These are phyloP conservation scores for Heterobasidion occidentale DNA, from an alignment of 1,284 basidiomycete genomes.

Conservation along the genomic window DNA sequence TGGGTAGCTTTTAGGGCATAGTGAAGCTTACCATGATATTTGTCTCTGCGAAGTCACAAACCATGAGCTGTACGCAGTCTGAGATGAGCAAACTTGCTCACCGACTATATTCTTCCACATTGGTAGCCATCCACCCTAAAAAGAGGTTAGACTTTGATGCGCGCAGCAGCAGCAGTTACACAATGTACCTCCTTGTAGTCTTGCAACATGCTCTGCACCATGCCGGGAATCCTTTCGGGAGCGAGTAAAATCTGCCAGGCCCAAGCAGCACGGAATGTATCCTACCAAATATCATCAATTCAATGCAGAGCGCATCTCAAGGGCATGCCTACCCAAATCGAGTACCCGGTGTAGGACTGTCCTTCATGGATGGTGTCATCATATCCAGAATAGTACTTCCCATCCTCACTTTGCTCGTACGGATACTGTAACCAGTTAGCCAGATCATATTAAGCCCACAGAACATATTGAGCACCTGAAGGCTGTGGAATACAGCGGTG, in stretches of 20 bases:
- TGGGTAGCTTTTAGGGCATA: background rate
- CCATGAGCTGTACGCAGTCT: background rate
- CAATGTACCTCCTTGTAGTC: constrained; percentile 56
- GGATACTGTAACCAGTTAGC: constrained; percentile 50
- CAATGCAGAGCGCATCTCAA: background rate
- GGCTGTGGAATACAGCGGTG: constrained; percentile 60
- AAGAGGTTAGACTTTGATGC: background rate
- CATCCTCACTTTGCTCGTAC: constrained; percentile 67
- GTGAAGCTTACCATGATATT: constrained; percentile 54
- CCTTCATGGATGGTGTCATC: constrained; percentile 58
- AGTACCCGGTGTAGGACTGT: constrained; percentile 73
- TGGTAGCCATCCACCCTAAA: constrained; percentile 74
- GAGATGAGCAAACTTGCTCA: constrained; percentile 14
- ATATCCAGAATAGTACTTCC: constrained; percentile 72
- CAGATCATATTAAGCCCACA: background rate
- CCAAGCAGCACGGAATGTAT: constrained; percentile 76
- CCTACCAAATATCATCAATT: constrained; percentile 28
- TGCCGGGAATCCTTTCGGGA: constrained; percentile 66
- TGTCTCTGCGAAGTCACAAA: constrained; percentile 36
- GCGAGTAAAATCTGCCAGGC: constrained; percentile 73
- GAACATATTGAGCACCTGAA: constrained; percentile 38
- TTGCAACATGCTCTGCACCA: constrained; percentile 76
- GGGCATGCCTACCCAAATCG: constrained; percentile 57
- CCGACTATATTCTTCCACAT: constrained; percentile 90
- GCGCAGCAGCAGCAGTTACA: background rate